Evolutionary conservation across 2,329 filamentous ascomycete genomes (phyloP).

Genomic region (Gaeumannomyces sp.): DNA sequence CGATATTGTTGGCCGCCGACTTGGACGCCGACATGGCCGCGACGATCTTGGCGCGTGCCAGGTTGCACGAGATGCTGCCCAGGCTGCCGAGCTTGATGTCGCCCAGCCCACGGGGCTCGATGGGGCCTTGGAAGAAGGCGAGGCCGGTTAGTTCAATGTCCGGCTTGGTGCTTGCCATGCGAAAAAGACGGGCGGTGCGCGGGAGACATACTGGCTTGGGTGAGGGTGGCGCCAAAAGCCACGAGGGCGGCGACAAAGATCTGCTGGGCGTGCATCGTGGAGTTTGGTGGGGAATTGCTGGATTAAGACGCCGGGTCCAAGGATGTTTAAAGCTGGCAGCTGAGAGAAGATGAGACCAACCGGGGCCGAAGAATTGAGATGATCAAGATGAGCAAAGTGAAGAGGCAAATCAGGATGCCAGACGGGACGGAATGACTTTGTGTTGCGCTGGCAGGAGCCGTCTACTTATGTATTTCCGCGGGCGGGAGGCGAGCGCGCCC

Average conservation of each 20-base stretch:
- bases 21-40: background rate
- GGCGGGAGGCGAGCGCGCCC: too few species aligned
- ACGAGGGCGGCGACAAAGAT: constrained; percentile 5
- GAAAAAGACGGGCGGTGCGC: too few species aligned
- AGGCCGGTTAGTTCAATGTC: too few species aligned
- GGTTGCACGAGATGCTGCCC: background rate
- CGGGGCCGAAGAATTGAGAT: background rate
- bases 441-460: background rate
- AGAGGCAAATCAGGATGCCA: background rate
- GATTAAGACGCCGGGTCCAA: background rate
- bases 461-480: background rate
- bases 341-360: background rate
- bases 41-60: constrained; percentile 5
- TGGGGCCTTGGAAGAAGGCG: background rate
- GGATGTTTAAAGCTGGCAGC: background rate
- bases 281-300: background rate
- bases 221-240: constrained; percentile 5
- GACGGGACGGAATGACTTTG: background rate
- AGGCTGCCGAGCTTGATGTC: background rate
- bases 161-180: too few species aligned
- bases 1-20: background rate
- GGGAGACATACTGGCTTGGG: constrained; percentile 3
- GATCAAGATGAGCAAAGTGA: background rate
- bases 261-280: constrained; percentile 6
- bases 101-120: background rate